These are phyloP conservation scores for Symbiotaphrina buchneri DNA, from an alignment of 495 filamentous ascomycete genomes.

Conservation along the genomic window DNA sequence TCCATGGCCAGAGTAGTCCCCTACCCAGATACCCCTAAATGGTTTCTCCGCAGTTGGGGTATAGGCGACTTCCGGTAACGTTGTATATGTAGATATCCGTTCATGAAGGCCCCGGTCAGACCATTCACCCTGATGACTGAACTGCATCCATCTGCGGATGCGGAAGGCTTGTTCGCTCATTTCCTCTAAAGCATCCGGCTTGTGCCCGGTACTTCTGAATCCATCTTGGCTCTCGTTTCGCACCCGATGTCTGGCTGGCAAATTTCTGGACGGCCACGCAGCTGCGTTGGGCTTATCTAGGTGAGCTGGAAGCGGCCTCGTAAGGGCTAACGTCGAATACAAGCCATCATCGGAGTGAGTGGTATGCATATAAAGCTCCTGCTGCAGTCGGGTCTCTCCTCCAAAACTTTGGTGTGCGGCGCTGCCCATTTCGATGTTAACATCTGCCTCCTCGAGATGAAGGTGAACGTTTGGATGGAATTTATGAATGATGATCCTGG, in stretches of 20 bases:
- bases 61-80: slow-evolving; percentile 46
- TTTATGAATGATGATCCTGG: slow-evolving; percentile 46
- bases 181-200: slow-evolving; percentile 19
- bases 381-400: slow-evolving; percentile 9
- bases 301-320: slow-evolving; percentile 18
- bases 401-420: slow-evolving; percentile 14
- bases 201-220: slow-evolving; percentile 17
- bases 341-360: slow-evolving; percentile 20
- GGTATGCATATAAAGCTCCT: slow-evolving; percentile 29
- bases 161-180: slow-evolving; percentile 44
- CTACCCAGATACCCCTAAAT: slow-evolving; percentile 77
- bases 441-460: slow-evolving; percentile 45
- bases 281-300: slow-evolving; percentile 15
- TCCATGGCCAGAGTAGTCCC: slow-evolving; percentile 71
- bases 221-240: slow-evolving; percentile 17
- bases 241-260: slow-evolving; percentile 38
- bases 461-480: slow-evolving; percentile 47
- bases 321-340: slow-evolving; percentile 20
- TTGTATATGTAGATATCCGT: slow-evolving; percentile 49
- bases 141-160: slow-evolving; percentile 50
- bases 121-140: slow-evolving; percentile 11
- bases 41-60: slow-evolving; percentile 61
- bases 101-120: slow-evolving; percentile 39
- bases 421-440: slow-evolving; percentile 27
- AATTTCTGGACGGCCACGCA: slow-evolving; percentile 53